Evolutionary conservation across 176 grass and related monocot genomes (phyloP), one percentile per base, ranked within the genome.

Genomic region (Phoenix roebelenii): DNA sequence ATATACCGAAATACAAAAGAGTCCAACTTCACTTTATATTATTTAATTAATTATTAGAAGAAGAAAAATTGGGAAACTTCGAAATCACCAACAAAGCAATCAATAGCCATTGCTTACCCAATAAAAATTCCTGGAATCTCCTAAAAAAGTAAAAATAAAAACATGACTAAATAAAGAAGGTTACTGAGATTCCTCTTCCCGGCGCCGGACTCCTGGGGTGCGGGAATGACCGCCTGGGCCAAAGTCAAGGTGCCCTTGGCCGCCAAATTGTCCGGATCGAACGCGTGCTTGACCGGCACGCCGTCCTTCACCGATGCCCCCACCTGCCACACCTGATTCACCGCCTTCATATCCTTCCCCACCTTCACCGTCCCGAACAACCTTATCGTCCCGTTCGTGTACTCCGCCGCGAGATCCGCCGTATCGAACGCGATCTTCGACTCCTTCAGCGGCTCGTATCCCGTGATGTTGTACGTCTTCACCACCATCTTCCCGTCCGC

Each of bases 241-340:
- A 89, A 48, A 32, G 17, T 29, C 22, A 95, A 63, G 28, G 0
- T 70, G 7, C 64, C 70, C 77, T 57, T 73, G 15, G 85, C 50
- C 0, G 7, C 4, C 5, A 91, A 53, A 66, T 91, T 91, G 2
- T 70, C 81, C 24, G 32, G 1, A 0, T 0, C 30, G 35, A 87
- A 82, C 4, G 63, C 72, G 62, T 91, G 92, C 63, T 77, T 64
- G 12, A 1, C 64, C 4, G 87, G 92, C 50, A 53, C 69, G 2
- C 83, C 78, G 5, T 28, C n/a, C 23, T 18, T 25, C 20, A 97
- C 74, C 17, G 30, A 19, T 1, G 92, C 61, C 0, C 83, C 81
- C 5, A 85, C 80, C 78, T 97, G 83, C 84, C 85, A 97, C 65
- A 97, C 80, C 54, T 85, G 81, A 63, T 88, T 97, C 35, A 88